Percentiles rank a stretch among this genome's conserved stretches.
Conservation (phyloP, 139 green algal genomes). For the Medakamo hakoo region DNA sequence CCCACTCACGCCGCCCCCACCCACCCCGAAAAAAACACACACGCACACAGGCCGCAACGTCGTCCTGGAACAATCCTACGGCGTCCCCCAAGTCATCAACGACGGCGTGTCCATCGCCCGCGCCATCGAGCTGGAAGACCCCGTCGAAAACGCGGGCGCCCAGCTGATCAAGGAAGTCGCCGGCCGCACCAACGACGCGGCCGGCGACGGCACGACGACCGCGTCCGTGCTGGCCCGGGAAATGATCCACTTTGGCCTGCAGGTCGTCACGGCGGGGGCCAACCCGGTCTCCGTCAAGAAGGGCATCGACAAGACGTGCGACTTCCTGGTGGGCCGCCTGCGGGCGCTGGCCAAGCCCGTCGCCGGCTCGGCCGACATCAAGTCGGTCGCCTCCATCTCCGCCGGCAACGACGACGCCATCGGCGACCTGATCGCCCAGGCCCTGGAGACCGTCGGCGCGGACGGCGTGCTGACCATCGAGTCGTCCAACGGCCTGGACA, state of each 20-base stretch:
- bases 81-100: conserved; percentile 93
- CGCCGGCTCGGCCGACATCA: conserved; percentile 82
- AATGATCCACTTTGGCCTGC: conserved; percentile 84
- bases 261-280: conserved; percentile 71
- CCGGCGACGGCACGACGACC: conserved; percentile 93
- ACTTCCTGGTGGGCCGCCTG: conserved; percentile 69
- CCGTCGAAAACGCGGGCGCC: conserved; percentile 92
- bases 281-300: conserved; percentile 94
- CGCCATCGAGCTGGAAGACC: conserved; percentile 95
- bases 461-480: conserved; percentile 95
- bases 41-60: conserved; percentile 79
- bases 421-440: conserved; percentile 70
- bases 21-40: not conserved
- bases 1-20: not conserved
- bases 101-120: conserved; percentile 90
- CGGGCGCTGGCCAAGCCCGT: conserved; percentile 65
- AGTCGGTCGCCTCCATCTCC: conserved; percentile 58
- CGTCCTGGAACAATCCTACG: conserved; percentile 89
- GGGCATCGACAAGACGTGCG: conserved; percentile 90
- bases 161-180: conserved; percentile 97
- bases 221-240: conserved; percentile 86
- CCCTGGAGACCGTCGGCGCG: conserved; percentile 68
- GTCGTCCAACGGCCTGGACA: conserved; percentile 55
- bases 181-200: conserved; percentile 88
- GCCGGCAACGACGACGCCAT: conserved; percentile 69